Conservation (phyloP, 2,329 filamentous ascomycete species). For the Sclerotinia minor region DNA sequence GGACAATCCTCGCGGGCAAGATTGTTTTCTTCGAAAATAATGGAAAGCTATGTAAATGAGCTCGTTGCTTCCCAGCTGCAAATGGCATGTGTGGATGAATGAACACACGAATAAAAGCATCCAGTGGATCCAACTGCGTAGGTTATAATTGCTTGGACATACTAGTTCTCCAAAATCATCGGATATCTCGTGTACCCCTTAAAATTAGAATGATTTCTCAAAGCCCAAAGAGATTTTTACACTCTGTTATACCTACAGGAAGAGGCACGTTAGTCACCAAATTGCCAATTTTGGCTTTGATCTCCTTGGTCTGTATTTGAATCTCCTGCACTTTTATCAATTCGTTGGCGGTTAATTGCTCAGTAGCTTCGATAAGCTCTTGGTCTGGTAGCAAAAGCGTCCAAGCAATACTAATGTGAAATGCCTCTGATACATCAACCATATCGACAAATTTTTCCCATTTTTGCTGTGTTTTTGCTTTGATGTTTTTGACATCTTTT, state of each 20-base stretch:
- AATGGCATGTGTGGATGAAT: neutral
- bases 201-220: constrained; percentile 20
- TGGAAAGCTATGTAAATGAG: neutral
- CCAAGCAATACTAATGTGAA: constrained; percentile 93
- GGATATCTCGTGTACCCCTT: neutral
- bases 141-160: neutral
- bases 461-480: constrained; percentile 19
- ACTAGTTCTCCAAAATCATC: neutral
- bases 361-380: constrained; percentile 46
- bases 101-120: neutral
- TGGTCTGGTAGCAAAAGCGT: constrained; percentile 57
- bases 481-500: neutral
- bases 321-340: constrained; percentile 40
- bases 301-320: constrained; percentile 55
- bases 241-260: constrained; percentile 29
- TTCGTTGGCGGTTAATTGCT: constrained; percentile 28
- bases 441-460: constrained; percentile 26
- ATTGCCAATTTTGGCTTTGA: constrained; percentile 79
- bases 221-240: constrained; percentile 34
- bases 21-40: neutral
- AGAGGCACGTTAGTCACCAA: constrained; percentile 56
- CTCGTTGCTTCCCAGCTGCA: neutral
- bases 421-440: constrained; percentile 56
- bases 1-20: neutral
- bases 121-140: neutral